Conservation (phyloP, 805 yeast genomes). For the Candida dendrica region DNA sequence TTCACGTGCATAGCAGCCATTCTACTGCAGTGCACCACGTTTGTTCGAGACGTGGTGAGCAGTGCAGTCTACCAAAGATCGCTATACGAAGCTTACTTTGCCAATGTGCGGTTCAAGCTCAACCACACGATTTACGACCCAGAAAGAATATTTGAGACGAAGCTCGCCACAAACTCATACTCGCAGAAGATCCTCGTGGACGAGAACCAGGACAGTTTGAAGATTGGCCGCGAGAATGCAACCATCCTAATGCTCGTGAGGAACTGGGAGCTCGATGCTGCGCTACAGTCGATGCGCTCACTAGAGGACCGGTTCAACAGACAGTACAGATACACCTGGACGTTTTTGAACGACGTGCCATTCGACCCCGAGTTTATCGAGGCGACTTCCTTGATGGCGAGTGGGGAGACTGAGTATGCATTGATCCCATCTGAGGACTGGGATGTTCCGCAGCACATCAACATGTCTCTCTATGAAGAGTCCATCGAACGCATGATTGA, state of each 20-base stretch:
- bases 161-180: constrained; percentile 34
- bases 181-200: constrained; percentile 22
- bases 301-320: constrained; percentile 69
- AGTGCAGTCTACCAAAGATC: constrained; percentile 11
- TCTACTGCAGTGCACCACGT: constrained; percentile 12
- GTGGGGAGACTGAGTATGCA: constrained; percentile 62
- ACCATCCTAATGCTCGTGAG: constrained; percentile 83
- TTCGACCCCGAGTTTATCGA: constrained; percentile 57
- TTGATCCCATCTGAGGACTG: constrained; percentile 63
- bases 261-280: constrained; percentile 71
- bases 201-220: constrained; percentile 24
- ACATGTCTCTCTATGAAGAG: constrained; percentile 45
- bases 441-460: constrained; percentile 70
- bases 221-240: constrained; percentile 65
- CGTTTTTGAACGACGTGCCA: constrained; percentile 68
- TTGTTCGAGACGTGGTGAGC: constrained; percentile 14
- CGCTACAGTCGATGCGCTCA: constrained; percentile 67
- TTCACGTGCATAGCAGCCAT: constrained; percentile 15
- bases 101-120: constrained; percentile 5
- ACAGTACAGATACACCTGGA: constrained; percentile 68
- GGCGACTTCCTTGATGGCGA: constrained; percentile 53
- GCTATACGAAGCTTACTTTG: constrained; percentile 17
- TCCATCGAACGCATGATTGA: constrained; percentile 36
- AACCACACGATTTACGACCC: constrained; percentile 8
- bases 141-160: constrained; percentile 18